These are phyloP conservation scores for Peronospora farinosa DNA, from an alignment of 352 stramenopile genomes.

Conservation along the genomic window DNA sequence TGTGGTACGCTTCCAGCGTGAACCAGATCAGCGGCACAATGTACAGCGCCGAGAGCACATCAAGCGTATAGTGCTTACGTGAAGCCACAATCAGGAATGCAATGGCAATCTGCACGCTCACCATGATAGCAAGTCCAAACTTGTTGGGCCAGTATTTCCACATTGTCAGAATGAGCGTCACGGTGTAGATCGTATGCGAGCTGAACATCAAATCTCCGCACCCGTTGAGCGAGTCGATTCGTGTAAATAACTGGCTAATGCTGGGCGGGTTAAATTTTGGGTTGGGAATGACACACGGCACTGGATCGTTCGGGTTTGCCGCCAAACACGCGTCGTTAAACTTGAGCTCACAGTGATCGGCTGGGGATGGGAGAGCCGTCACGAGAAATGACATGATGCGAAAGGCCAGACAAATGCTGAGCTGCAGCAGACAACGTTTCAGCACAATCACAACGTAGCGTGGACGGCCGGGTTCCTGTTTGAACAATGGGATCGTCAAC, in stretches of 20 bases:
- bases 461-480: constrained; percentile 51
- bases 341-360: constrained; percentile 65
- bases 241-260: constrained; percentile 47
- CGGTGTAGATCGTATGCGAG: constrained; percentile 89
- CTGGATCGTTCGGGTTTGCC: constrained; percentile 43
- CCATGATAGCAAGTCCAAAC: constrained; percentile 62
- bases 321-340: constrained; percentile 57
- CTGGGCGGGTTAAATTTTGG: constrained; percentile 64
- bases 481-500: constrained; percentile 55
- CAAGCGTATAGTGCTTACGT: constrained; percentile 88
- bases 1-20: constrained; percentile 67
- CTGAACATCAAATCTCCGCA: constrained; percentile 91
- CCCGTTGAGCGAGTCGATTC: constrained; percentile 74
- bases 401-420: constrained; percentile 66
- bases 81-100: constrained; percentile 85
- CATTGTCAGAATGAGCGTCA: constrained; percentile 80
- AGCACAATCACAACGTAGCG: constrained; percentile 76
- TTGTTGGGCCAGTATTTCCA: constrained; percentile 87
- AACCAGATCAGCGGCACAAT: constrained; percentile 84
- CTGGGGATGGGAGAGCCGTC: constrained; percentile 60
- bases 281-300: constrained; percentile 58
- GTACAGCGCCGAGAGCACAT: constrained; percentile 87
- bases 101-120: constrained; percentile 72
- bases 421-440: constrained; percentile 75
- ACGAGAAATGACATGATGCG: constrained; percentile 78